These are phyloP conservation scores for Cercophora sp. DNA, from an alignment of 495 filamentous ascomycete species.

Conservation along the genomic window DNA sequence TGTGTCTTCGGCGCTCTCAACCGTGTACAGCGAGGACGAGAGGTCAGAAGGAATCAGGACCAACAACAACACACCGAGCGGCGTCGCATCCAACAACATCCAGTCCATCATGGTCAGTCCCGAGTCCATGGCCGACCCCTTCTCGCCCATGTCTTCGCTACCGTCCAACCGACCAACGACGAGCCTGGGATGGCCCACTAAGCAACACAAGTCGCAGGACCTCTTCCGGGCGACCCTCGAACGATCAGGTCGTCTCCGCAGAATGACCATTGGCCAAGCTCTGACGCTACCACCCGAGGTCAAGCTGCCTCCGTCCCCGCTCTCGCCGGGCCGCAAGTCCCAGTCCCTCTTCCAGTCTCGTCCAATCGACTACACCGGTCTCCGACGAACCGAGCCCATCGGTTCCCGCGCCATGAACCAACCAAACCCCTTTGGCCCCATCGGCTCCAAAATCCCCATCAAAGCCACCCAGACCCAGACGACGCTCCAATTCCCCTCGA, in stretches of 20 bases:
- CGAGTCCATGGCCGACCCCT: constrained; percentile 7
- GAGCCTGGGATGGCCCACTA: constrained; percentile 3
- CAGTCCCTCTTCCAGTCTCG: not conserved
- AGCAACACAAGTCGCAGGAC: constrained; percentile 6
- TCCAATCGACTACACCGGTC: not conserved
- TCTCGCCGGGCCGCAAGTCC: constrained; percentile 3
- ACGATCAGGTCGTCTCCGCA: constrained; percentile 10
- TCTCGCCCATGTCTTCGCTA: constrained; percentile 1
- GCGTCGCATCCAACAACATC: constrained; percentile 12
- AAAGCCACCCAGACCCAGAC: constrained; percentile 3
- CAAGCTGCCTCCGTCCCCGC: constrained; percentile 13
- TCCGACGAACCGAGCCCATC: not conserved
- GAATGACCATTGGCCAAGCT: constrained; percentile 8
- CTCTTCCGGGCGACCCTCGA: constrained; percentile 16
- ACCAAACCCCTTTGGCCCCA: not conserved
- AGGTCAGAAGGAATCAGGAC: constrained; percentile 18
- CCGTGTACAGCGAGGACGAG: constrained; percentile 44
- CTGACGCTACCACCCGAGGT: constrained; percentile 1
- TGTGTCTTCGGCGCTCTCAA: constrained; percentile 40
- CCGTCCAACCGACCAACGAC: constrained; percentile 4
- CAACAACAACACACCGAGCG: constrained; percentile 13
- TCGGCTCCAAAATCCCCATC: constrained; percentile 9
- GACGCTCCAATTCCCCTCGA: not conserved
- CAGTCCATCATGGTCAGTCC: constrained; percentile 8
- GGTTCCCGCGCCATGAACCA: not conserved